Evolutionary conservation across 2,329 filamentous ascomycete species (phyloP), one percentile per base, ranked within the genome.

Genomic region (Cladophialophora yegresii): DNA sequence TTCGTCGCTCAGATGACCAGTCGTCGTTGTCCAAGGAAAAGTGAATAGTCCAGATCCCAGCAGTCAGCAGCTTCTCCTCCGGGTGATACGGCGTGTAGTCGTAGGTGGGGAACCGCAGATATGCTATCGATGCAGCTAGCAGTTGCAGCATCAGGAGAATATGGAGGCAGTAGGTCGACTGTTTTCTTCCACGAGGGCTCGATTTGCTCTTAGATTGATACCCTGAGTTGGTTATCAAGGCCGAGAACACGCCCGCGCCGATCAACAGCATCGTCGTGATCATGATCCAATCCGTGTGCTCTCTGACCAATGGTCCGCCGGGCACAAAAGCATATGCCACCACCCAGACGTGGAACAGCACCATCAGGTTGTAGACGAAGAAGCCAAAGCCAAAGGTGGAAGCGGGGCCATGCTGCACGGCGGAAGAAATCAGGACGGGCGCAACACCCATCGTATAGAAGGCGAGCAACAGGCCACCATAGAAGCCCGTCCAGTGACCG

Each of bases 271-370:
- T 96, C 73, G 85, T 96, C 7, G 85, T 85, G 5, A 86, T 84
- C 92, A 98, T 96, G 73, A 99, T 84, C 90, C 93, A 97, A 75
- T 98, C 93, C 1, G 93, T 99, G 74, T 89, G 93, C 76, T 99
- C 95, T 51, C 95, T 89, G 50, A 99, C 90, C 0, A 96, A 84
- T 2, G 92, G 92, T 1, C 95, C 95, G 58, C 95, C 95, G 1
- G 95, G 95, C 2, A 99, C 95, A 71, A 99, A 99, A 12, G 95
- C 95, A 73, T 99, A 99, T 1, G 95, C 95, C 10, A 99, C 95
- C 40, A 97, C 90, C 95, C 95, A 99, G 61, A 97, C 92, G 74
- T 98, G 93, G 82, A 96, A 96, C n/a, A 99, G 85, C 4, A 97
- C 89, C 80, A 98, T 80, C 72, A 98, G 84, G 77, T 98, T 96